Evolutionary conservation across 345 rosid genomes (phyloP).

Genomic region (Pistacia vera): DNA sequence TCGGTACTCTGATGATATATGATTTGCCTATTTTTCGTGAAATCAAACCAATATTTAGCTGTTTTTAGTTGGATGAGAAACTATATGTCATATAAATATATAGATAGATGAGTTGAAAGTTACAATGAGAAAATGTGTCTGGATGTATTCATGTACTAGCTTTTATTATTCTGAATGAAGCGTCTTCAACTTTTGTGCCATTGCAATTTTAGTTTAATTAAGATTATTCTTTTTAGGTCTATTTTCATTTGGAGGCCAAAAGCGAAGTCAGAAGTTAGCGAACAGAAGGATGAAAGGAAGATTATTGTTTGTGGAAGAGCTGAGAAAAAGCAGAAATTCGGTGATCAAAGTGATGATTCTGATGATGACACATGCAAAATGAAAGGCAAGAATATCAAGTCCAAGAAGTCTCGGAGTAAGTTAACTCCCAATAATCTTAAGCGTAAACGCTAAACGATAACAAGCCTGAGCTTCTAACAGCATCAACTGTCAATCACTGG

Average conservation of each 20-base stretch:
- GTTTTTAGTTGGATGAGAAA: not conserved
- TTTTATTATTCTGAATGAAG: not conserved
- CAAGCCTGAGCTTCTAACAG: not conserved
- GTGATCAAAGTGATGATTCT: conserved; percentile 49
- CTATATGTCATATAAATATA: too few relatives aligned
- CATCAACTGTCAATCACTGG: not conserved
- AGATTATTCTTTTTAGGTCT: conserved; percentile 53
- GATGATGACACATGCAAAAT: conserved; percentile 50
- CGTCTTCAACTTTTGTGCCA: not conserved
- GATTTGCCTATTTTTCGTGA: not conserved
- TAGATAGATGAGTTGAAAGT: too few relatives aligned
- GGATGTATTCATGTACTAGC: not conserved
- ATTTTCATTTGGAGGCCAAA: conserved; percentile 91
- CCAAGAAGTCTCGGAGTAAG: conserved; percentile 35
- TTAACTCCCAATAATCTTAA: conserved; percentile 33
- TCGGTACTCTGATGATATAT: not conserved
- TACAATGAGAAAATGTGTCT: not conserved
- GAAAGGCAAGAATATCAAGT: conserved; percentile 56
- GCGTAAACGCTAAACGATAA: conserved; percentile 31
- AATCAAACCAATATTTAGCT: not conserved
- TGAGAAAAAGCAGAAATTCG: conserved; percentile 47
- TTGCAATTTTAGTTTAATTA: not conserved
- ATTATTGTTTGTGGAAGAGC: conserved; percentile 55
- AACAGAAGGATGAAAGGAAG: conserved; percentile 56
- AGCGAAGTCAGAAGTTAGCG: conserved; percentile 47